Conservation (phyloP, 2,329 filamentous ascomycete species). For the Diplodia corticola region DNA sequence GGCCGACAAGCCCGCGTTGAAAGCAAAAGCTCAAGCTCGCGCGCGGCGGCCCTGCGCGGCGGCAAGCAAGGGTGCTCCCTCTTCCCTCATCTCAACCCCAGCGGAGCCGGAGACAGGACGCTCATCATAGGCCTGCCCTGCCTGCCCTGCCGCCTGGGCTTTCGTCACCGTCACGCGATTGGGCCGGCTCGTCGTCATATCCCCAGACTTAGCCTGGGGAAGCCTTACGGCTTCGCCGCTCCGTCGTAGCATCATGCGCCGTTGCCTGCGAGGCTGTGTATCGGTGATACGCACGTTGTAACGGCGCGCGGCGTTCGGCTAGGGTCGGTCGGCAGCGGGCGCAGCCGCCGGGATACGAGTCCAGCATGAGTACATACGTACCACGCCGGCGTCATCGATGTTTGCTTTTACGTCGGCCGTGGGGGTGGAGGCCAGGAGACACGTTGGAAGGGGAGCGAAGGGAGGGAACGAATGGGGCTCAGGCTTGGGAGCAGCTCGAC, state of each 20-base stretch:
- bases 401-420: conserved; percentile 6
- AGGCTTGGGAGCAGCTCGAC: background rate
- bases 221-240: conserved; percentile 15
- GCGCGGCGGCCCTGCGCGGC: background rate
- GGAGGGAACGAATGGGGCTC: background rate
- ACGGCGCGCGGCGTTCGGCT: conserved; percentile 12
- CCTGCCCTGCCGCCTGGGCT: background rate
- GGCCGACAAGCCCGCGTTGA: conserved; percentile 10
- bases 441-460: background rate
- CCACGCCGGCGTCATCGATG: conserved; percentile 12
- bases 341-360: conserved; percentile 8
- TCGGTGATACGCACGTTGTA: conserved; percentile 1
- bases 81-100: background rate
- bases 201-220: background rate
- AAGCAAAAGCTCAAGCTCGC: background rate
- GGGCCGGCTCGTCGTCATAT: background rate
- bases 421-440: background rate
- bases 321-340: background rate
- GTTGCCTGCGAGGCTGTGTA: background rate
- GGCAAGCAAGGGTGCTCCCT: conserved; percentile 10
- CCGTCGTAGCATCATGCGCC: conserved; percentile 7
- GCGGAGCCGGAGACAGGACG: background rate
- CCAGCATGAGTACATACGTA: conserved; percentile 6
- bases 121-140: background rate
- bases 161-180: conserved; percentile 7